Conservation (phyloP, 208 protist species). For the Balamuthia mandrillaris region DNA sequence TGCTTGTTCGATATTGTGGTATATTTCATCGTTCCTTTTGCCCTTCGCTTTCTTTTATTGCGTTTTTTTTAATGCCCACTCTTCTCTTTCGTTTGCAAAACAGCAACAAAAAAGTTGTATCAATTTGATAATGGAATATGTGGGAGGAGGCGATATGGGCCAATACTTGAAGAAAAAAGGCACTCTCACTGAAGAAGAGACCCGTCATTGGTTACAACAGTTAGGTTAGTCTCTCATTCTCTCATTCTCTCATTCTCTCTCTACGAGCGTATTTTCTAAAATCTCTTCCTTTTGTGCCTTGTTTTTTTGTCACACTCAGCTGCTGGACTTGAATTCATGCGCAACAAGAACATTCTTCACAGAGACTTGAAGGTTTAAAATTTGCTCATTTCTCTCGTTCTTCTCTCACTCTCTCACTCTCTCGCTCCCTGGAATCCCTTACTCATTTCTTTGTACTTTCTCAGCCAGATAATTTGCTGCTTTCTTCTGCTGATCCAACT, state of each 20-base stretch:
- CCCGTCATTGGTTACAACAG: not conserved
- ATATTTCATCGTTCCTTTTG: not conserved
- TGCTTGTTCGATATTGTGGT: not conserved
- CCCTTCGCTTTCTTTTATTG: not conserved
- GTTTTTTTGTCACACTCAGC: not conserved
- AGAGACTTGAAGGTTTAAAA: not conserved
- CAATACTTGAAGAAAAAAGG: not conserved
- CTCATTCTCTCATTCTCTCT: not conserved
- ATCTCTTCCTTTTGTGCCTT: not conserved
- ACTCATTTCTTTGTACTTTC: too few species aligned
- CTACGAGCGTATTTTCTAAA: not conserved
- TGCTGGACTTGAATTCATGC: conserved; percentile 1
- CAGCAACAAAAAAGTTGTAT: not conserved
- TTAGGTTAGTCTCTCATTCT: not conserved
- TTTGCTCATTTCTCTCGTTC: not conserved
- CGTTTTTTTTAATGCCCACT: not conserved
- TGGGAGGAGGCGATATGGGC: not conserved
- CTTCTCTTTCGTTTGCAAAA: not conserved
- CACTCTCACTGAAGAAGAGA: not conserved
- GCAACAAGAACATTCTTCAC: not conserved
- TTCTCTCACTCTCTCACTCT: not conserved
- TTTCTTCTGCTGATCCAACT: not conserved
- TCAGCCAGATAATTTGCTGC: not conserved
- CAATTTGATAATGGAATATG: conserved; percentile 3
- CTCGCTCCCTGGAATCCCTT: too few species aligned